phyloP scores from a whole-genome alignment of 257 asterid genomes.

The Fraxinus quadrangulata region DNA sequence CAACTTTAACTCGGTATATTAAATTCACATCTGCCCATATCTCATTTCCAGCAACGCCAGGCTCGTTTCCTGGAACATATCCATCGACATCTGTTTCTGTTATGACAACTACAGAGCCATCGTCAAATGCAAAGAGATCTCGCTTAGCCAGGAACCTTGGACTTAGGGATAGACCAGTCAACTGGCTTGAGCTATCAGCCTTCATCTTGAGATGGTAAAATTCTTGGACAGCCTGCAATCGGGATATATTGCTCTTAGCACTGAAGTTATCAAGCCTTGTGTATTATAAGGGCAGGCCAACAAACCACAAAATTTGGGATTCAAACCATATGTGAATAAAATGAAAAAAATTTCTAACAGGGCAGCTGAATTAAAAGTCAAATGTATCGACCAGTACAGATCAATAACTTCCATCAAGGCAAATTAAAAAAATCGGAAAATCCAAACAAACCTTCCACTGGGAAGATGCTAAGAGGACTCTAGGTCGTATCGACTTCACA shows the following conservation, averaged over 20 bases:
- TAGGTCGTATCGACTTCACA: slow-evolving; percentile 69
- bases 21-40: slow-evolving; percentile 49
- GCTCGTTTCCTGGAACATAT: slow-evolving; percentile 35
- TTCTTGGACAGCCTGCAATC: slow-evolving; percentile 54
- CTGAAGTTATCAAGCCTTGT: neutral
- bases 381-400: neutral
- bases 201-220: slow-evolving; percentile 38
- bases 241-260: neutral
- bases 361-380: neutral
- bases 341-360: neutral
- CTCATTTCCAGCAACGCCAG: slow-evolving; percentile 33
- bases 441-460: slow-evolving; percentile 54
- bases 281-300: neutral
- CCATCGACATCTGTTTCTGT: slow-evolving; percentile 58
- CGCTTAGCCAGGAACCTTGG: slow-evolving; percentile 30
- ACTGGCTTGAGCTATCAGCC: slow-evolving; percentile 21
- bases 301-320: neutral
- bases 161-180: slow-evolving; percentile 20
- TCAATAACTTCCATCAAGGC: neutral
- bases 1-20: slow-evolving; percentile 49
- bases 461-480: slow-evolving; percentile 61
- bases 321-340: neutral
- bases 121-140: slow-evolving; percentile 51
- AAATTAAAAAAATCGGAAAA: neutral
- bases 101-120: slow-evolving; percentile 58